Percentiles rank a stretch among this genome's conserved stretches.
Conservation (phyloP, 2,329 filamentous ascomycete species). For the Verticillium albo-atrum region DNA sequence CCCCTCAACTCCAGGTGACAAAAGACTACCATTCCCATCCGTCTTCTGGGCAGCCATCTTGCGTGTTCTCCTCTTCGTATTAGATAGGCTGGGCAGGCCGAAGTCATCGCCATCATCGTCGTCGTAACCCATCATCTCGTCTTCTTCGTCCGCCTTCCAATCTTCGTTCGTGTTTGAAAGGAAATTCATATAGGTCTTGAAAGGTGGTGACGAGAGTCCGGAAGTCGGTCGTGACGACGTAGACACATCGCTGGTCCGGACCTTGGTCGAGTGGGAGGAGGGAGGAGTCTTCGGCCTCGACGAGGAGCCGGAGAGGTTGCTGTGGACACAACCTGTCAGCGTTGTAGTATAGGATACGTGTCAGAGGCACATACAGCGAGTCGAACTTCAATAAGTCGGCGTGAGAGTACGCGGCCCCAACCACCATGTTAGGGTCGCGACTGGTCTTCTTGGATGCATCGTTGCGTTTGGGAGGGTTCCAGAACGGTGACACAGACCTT, state of each 20-base stretch:
- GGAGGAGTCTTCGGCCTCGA: slow-evolving; percentile 74
- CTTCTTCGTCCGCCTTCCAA: slow-evolving; percentile 71
- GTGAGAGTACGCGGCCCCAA: slow-evolving; percentile 94
- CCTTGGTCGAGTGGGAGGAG: slow-evolving; percentile 50
- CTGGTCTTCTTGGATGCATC: slow-evolving; percentile 46
- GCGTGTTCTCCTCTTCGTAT: slow-evolving; percentile 72
- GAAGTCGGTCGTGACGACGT: slow-evolving; percentile 47
- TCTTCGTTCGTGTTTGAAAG: slow-evolving; percentile 77
- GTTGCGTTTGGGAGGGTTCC: slow-evolving; percentile 59
- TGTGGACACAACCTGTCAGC: slow-evolving; percentile 23
- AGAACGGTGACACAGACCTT: slow-evolving; percentile 87
- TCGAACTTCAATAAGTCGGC: slow-evolving; percentile 90
- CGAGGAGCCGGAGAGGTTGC: slow-evolving; percentile 53
- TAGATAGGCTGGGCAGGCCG: slow-evolving; percentile 86
- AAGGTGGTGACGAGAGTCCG: slow-evolving; percentile 56
- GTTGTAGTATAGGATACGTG: background rate
- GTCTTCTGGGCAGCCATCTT: slow-evolving; percentile 42
- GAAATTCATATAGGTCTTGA: slow-evolving; percentile 75
- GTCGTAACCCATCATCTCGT: slow-evolving; percentile 74
- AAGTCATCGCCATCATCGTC: slow-evolving; percentile 92
- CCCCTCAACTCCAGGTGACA: slow-evolving; percentile 30
- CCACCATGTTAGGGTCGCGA: slow-evolving; percentile 67
- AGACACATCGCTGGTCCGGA: slow-evolving; percentile 49
- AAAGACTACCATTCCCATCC: slow-evolving; percentile 19
- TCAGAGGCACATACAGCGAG: slow-evolving; percentile 53